A percentile compares a stretch with the other conserved stretches of the same genome.
These are phyloP conservation scores for Calonectria pseudoreteaudii DNA, from an alignment of 2,329 filamentous ascomycete species.

Conservation along the genomic window DNA sequence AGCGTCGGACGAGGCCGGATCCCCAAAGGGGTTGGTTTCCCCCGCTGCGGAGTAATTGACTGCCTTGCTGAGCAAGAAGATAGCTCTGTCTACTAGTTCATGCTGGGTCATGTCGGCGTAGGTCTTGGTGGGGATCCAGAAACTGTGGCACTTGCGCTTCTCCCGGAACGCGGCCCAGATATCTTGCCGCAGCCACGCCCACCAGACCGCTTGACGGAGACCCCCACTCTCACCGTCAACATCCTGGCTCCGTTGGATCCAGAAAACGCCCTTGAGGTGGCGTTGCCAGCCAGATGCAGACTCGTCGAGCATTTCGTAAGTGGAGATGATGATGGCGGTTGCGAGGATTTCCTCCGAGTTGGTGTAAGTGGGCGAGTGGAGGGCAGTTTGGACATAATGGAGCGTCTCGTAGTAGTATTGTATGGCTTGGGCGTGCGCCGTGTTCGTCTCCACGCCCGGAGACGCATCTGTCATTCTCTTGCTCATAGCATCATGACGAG, in stretches of 20 bases:
- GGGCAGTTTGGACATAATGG: conserved; percentile 69
- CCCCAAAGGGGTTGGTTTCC: conserved; percentile 19
- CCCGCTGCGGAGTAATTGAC: conserved; percentile 65
- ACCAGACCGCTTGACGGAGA: conserved; percentile 68
- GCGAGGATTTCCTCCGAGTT: conserved; percentile 68
- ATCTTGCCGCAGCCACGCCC: conserved; percentile 74
- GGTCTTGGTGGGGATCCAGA: conserved; percentile 65
- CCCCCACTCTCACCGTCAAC: conserved; percentile 70
- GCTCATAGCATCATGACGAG: conserved; percentile 24
- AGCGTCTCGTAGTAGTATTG: conserved; percentile 73
- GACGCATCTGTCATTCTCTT: conserved; percentile 8
- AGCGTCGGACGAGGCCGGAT: conserved; percentile 18
- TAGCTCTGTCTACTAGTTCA: conserved; percentile 64
- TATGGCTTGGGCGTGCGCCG: conserved; percentile 37
- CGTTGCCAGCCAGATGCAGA: conserved; percentile 67
- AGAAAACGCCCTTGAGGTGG: conserved; percentile 73
- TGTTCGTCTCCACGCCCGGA: conserved; percentile 2
- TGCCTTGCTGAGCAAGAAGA: conserved; percentile 67
- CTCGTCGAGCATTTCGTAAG: conserved; percentile 74
- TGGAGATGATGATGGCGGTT: conserved; percentile 70
- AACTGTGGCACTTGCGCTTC: conserved; percentile 64
- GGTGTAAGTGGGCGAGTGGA: conserved; percentile 68
- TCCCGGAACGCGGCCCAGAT: conserved; percentile 73
- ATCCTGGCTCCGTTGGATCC: conserved; percentile 72
- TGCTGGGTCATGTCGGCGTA: conserved; percentile 60